Conservation (phyloP, 352 stramenopile genomes). For the Phytophthora capsici region DNA sequence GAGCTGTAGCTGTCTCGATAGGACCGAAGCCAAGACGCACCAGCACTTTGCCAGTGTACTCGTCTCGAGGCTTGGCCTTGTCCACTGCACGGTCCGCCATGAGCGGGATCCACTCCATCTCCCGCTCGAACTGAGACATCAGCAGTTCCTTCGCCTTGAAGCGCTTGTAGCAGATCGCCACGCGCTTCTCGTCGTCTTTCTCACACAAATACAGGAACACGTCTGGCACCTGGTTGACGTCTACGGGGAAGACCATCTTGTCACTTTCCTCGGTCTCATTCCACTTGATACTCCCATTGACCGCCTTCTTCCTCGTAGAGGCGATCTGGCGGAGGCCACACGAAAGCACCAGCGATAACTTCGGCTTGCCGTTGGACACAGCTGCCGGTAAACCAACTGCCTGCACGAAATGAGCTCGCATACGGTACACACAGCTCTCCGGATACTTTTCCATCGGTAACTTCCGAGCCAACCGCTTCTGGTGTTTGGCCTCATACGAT, state of each 20-base stretch:
- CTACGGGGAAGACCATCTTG: slow-evolving; percentile 63
- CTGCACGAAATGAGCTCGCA: slow-evolving; percentile 72
- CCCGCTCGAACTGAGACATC: slow-evolving; percentile 42
- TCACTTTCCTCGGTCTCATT: slow-evolving; percentile 80
- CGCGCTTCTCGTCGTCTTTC: slow-evolving; percentile 63
- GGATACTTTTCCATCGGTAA: slow-evolving; percentile 58
- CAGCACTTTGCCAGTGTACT: slow-evolving; percentile 75
- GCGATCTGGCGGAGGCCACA: slow-evolving; percentile 64
- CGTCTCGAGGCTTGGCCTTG: slow-evolving; percentile 47
- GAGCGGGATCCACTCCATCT: slow-evolving; percentile 69
- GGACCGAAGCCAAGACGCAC: slow-evolving; percentile 74
- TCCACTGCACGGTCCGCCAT: slow-evolving; percentile 67
- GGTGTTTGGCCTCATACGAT: slow-evolving; percentile 72
- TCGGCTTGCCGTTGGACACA: slow-evolving; percentile 32
- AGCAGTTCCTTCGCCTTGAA: slow-evolving; percentile 74
- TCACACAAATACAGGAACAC: slow-evolving; percentile 83
- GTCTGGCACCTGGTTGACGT: slow-evolving; percentile 75
- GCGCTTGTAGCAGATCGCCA: slow-evolving; percentile 76
- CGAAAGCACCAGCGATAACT: slow-evolving; percentile 60
- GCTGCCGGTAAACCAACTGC: slow-evolving; percentile 58
- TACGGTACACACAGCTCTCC: slow-evolving; percentile 59
- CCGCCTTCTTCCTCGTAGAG: slow-evolving; percentile 58
- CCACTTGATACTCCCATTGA: slow-evolving; percentile 79
- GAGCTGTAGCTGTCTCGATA: slow-evolving; percentile 50
- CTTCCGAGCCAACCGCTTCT: slow-evolving; percentile 67